phyloP scores from a whole-genome alignment of 2,329 filamentous ascomycete genomes.

The Calonectria hawksworthii region DNA sequence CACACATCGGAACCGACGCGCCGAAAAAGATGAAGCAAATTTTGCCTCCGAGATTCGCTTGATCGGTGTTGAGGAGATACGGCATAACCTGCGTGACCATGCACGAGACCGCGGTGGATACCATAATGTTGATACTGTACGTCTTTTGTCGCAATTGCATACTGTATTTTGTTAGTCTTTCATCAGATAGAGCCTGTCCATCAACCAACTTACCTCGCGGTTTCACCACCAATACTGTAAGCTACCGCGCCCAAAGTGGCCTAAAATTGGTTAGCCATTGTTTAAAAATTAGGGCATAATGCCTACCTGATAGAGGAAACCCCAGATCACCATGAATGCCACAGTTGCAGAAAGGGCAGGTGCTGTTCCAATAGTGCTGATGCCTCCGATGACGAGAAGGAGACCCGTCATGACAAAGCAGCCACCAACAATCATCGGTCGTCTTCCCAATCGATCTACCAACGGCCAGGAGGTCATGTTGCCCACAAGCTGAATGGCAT shows the following conservation, averaged over 20 bases:
- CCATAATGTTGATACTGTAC: constrained; percentile 52
- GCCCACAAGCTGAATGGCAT: constrained; percentile 47
- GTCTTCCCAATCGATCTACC: constrained; percentile 48
- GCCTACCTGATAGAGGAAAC: constrained; percentile 44
- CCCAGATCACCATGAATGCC: constrained; percentile 48
- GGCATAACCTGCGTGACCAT: constrained; percentile 48
- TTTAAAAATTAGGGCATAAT: not conserved
- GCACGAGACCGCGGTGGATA: constrained; percentile 47
- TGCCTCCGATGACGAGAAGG: constrained; percentile 48
- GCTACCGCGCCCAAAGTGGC: constrained; percentile 47
- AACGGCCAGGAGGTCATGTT: constrained; percentile 49
- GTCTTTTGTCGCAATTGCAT: constrained; percentile 49
- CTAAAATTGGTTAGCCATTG: not conserved
- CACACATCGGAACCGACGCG: constrained; percentile 45
- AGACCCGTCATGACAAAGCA: constrained; percentile 45
- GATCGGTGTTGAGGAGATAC: constrained; percentile 45
- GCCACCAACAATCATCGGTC: constrained; percentile 47
- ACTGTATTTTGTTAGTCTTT: constrained; percentile 12
- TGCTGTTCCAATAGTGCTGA: constrained; percentile 45
- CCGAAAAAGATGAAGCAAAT: constrained; percentile 51
- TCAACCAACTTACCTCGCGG: constrained; percentile 36
- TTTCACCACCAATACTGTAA: constrained; percentile 49
- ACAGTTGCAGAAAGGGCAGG: constrained; percentile 42
- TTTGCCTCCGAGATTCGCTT: constrained; percentile 51
- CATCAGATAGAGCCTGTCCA: no score